Evolutionary conservation across 768 basidiomycete genomes (phyloP).

Genomic region (Amanita fuliginea): DNA sequence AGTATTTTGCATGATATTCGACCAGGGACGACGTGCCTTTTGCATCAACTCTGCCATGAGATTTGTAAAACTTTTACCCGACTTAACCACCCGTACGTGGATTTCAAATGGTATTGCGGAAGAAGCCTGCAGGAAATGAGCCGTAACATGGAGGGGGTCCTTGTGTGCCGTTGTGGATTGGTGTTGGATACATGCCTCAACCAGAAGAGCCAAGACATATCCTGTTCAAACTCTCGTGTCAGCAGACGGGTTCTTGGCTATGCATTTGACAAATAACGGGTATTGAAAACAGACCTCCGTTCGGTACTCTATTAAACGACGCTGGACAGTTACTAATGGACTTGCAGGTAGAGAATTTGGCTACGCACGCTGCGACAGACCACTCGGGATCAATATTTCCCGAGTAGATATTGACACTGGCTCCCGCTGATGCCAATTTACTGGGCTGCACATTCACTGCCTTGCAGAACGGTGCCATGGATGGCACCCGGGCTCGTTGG

Average conservation of each 20-base stretch:
- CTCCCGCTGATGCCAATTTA: slow-evolving; percentile 6
- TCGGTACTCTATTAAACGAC: slow-evolving; percentile 33
- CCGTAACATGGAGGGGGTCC: slow-evolving; percentile 51
- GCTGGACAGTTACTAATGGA: not conserved
- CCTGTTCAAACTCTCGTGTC: slow-evolving; percentile 26
- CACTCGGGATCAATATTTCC: slow-evolving; percentile 37
- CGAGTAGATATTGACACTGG: slow-evolving; percentile 17
- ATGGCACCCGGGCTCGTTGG: not conserved
- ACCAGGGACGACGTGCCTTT: slow-evolving; percentile 22
- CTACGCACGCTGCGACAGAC: slow-evolving; percentile 32
- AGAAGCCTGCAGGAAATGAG: slow-evolving; percentile 43
- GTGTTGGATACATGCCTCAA: slow-evolving; percentile 42
- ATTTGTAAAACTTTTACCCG: slow-evolving; percentile 43
- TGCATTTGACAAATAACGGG: not conserved
- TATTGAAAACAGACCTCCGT: slow-evolving; percentile 38
- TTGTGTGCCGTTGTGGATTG: slow-evolving; percentile 36
- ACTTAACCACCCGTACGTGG: slow-evolving; percentile 32
- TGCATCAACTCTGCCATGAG: slow-evolving; percentile 49
- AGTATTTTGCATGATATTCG: not conserved
- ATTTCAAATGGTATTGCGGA: slow-evolving; percentile 32
- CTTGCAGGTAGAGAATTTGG: slow-evolving; percentile 1
- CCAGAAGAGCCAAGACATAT: slow-evolving; percentile 41
- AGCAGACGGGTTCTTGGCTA: not conserved
- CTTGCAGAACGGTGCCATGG: slow-evolving; percentile 30
- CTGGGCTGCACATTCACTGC: slow-evolving; percentile 18